Evolutionary conservation across 2,329 filamentous ascomycete species (phyloP).

Genomic region (Alternaria atra): DNA sequence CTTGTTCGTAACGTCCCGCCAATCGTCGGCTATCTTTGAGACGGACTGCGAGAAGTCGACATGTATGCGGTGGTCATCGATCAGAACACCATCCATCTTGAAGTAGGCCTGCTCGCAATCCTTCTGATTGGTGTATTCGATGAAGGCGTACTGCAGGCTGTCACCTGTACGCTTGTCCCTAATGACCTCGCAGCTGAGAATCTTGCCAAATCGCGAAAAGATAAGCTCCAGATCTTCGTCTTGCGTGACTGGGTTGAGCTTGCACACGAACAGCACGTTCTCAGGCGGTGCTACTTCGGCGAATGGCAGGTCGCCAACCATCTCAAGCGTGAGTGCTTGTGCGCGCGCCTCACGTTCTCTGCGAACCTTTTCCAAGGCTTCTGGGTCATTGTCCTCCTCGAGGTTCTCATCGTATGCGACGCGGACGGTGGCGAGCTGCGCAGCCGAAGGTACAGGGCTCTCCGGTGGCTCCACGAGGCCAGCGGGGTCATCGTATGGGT

Average conservation of each 20-base stretch:
- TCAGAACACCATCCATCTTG: slow-evolving; percentile 98
- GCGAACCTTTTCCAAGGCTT: slow-evolving; percentile 78
- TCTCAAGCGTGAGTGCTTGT: slow-evolving; percentile 93
- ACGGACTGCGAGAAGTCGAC: slow-evolving; percentile 98
- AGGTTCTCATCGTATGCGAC: slow-evolving; percentile 90
- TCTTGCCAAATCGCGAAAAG: slow-evolving; percentile 95
- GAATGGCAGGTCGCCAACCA: slow-evolving; percentile 97
- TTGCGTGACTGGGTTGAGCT: slow-evolving; percentile 94
- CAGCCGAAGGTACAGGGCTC: slow-evolving; percentile 82
- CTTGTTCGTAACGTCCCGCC: slow-evolving; percentile 84
- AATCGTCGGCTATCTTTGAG: slow-evolving; percentile 84
- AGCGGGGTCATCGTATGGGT: slow-evolving; percentile 85
- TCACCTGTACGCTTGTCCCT: slow-evolving; percentile 93
- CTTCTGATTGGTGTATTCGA: slow-evolving; percentile 92
- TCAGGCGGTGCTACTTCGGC: slow-evolving; percentile 97
- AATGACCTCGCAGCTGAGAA: slow-evolving; percentile 95
- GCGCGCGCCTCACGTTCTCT: slow-evolving; percentile 91
- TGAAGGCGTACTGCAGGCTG: slow-evolving; percentile 96
- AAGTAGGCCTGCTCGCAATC: slow-evolving; percentile 96
- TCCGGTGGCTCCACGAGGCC: slow-evolving; percentile 78
- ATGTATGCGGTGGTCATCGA: slow-evolving; percentile 96
- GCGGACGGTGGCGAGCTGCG: slow-evolving; percentile 88
- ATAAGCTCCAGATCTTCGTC: slow-evolving; percentile 95
- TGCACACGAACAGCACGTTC: slow-evolving; percentile 98
- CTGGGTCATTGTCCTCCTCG: slow-evolving; percentile 80